Evolutionary conservation across 129 eudicot genomes (phyloP).

Genomic region (Flaveria sonorensis): DNA sequence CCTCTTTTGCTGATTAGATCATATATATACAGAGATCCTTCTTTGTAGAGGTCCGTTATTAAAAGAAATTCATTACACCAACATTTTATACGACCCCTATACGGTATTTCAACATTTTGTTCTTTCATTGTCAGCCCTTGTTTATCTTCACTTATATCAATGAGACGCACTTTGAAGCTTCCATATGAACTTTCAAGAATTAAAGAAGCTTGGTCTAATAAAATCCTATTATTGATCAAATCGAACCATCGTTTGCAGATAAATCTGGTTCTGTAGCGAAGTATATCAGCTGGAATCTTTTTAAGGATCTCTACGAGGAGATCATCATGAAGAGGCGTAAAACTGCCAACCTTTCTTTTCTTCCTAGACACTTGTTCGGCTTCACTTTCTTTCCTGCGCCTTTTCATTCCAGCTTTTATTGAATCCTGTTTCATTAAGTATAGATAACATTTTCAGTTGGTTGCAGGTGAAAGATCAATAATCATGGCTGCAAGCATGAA

Average conservation of each 20-base stretch:
- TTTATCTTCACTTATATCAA: constrained; percentile 26
- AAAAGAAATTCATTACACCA: constrained; percentile 42
- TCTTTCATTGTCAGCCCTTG: constrained; percentile 25
- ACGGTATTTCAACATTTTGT: constrained; percentile 20
- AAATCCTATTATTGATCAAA: constrained; percentile 30
- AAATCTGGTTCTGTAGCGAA: constrained; percentile 26
- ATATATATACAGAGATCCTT: constrained; percentile 21
- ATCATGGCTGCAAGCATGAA: constrained; percentile 18
- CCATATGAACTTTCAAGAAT: constrained; percentile 26
- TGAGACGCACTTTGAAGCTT: neutral
- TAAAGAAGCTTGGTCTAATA: constrained; percentile 33
- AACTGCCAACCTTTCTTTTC: constrained; percentile 19
- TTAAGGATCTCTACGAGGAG: constrained; percentile 23
- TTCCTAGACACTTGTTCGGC: constrained; percentile 18
- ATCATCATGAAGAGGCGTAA: constrained; percentile 14
- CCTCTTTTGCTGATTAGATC: constrained; percentile 34
- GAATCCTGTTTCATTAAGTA: constrained; percentile 23
- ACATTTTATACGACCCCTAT: constrained; percentile 29
- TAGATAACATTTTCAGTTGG: neutral
- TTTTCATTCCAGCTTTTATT: constrained; percentile 17
- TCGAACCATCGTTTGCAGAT: constrained; percentile 34
- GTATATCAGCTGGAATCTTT: constrained; percentile 26
- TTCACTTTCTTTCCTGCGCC: constrained; percentile 15
- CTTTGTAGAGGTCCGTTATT: constrained; percentile 18
- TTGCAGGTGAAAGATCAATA: constrained; percentile 11